These are phyloP conservation scores for Leccinum fallax DNA, from an alignment of 1,284 basidiomycete genomes.

Conservation along the genomic window DNA sequence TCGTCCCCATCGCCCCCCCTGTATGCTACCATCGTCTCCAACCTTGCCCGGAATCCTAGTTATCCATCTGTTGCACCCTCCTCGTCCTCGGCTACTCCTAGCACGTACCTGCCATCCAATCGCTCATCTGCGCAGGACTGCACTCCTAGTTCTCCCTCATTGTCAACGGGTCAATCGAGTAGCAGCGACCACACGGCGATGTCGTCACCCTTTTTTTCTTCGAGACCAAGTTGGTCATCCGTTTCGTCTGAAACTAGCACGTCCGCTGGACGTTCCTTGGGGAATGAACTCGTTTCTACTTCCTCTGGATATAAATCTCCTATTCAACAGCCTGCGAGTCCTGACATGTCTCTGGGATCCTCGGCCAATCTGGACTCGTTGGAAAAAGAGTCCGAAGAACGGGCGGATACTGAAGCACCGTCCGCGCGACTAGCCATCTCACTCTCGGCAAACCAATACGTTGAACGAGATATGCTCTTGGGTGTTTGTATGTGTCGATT, in stretches of 20 bases:
- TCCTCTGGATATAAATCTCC: conserved; percentile 25
- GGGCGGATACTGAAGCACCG: conserved; percentile 14
- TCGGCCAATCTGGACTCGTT: conserved; percentile 16
- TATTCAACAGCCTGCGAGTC: conserved; percentile 25
- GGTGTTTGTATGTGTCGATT: conserved; percentile 64
- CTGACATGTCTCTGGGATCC: conserved; percentile 25
- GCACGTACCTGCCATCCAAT: conserved; percentile 16
- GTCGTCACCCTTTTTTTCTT: conserved; percentile 14
- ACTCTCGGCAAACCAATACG: conserved; percentile 54
- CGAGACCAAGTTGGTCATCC: conserved; percentile 32
- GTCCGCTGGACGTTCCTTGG: conserved; percentile 15
- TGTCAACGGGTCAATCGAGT: conserved; percentile 19
- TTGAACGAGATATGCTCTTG: conserved; percentile 59
- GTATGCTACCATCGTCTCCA: conserved; percentile 31
- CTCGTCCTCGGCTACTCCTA: conserved; percentile 10
- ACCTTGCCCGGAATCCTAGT: conserved; percentile 15
- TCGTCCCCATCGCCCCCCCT: conserved; percentile 23
- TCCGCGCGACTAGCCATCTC: conserved; percentile 21
- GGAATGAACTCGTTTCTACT: conserved; percentile 19
- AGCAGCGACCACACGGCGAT: conserved; percentile 17
- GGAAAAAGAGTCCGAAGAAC: conserved; percentile 24
- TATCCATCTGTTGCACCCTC: conserved; percentile 12
- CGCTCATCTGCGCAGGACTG: conserved; percentile 15
- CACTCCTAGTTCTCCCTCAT: conserved; percentile 17
- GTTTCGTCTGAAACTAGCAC: conserved; percentile 31